These are phyloP conservation scores for Paradendryphiella salina DNA, from an alignment of 2,329 filamentous ascomycete genomes.

Conservation along the genomic window DNA sequence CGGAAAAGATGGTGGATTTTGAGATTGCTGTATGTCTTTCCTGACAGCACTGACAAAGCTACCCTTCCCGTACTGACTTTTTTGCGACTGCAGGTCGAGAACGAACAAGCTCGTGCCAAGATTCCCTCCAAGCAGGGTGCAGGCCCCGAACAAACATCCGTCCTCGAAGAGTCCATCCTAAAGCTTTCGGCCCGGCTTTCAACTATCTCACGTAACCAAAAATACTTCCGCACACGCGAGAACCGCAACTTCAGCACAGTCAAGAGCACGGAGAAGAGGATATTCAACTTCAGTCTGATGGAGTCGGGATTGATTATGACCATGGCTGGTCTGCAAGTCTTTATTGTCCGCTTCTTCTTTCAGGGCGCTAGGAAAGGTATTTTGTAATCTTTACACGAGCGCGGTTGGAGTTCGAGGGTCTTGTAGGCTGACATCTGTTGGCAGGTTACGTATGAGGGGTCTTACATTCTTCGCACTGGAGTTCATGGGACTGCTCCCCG, in stretches of 20 bases:
- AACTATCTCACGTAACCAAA: slow-evolving; percentile 94
- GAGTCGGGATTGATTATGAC: slow-evolving; percentile 88
- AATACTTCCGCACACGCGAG: slow-evolving; percentile 98
- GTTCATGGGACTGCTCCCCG: not conserved
- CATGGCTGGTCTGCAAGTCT: slow-evolving; percentile 96
- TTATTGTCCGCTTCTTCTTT: slow-evolving; percentile 98
- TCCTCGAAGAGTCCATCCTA: slow-evolving; percentile 90
- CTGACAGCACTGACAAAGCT: not conserved
- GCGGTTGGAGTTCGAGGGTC: slow-evolving; percentile 1
- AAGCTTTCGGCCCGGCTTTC: slow-evolving; percentile 92
- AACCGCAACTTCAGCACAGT: slow-evolving; percentile 99
- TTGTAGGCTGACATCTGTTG: slow-evolving; percentile 25
- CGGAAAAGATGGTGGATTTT: slow-evolving; percentile 97
- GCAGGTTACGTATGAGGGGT: slow-evolving; percentile 29
- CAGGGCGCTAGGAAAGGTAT: slow-evolving; percentile 74
- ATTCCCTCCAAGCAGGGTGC: slow-evolving; percentile 88
- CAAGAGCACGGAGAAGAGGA: slow-evolving; percentile 89
- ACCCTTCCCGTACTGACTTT: slow-evolving; percentile 2
- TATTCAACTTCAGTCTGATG: slow-evolving; percentile 96
- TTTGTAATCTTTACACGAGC: slow-evolving; percentile 16
- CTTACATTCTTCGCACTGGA: not conserved
- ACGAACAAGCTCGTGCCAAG: slow-evolving; percentile 76
- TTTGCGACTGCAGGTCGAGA: slow-evolving; percentile 70
- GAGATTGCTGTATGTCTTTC: slow-evolving; percentile 78
- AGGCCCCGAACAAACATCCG: slow-evolving; percentile 82